Evolutionary conservation across 75 land plant species (phyloP).

Genomic region (Ceratopteris richardii): DNA sequence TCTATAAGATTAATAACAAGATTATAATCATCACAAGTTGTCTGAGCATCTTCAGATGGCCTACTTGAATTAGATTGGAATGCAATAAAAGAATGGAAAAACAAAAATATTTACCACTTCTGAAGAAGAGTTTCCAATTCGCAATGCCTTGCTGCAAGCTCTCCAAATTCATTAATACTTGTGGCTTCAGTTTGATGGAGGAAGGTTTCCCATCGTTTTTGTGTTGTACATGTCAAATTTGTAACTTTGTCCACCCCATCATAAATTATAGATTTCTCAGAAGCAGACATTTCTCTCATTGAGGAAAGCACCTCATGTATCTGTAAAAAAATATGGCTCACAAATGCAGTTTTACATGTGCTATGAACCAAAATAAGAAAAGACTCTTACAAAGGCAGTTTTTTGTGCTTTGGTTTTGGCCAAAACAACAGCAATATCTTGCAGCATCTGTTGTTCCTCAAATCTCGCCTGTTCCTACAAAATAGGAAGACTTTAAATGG

Average conservation of each 20-base stretch:
- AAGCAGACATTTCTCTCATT: slow-evolving; percentile 10
- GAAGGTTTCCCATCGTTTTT: neutral
- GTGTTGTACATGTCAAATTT: slow-evolving; percentile 8
- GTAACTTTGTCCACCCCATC: slow-evolving; percentile 11
- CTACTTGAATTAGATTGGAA: too few relatives aligned
- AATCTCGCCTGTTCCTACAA: slow-evolving; percentile 21
- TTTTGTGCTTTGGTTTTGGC: slow-evolving; percentile 13
- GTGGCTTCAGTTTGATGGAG: neutral
- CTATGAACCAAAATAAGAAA: too few relatives aligned
- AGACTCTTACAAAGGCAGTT: slow-evolving; percentile 12
- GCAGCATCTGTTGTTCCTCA: slow-evolving; percentile 19
- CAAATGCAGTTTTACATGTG: too few relatives aligned
- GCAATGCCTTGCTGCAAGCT: slow-evolving; percentile 56
- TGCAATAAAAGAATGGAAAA: too few relatives aligned
- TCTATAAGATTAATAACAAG: too few relatives aligned
- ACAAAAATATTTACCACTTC: slow-evolving; percentile 36
- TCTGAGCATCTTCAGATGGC: too few relatives aligned
- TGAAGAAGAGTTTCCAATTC: slow-evolving; percentile 54
- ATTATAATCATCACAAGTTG: too few relatives aligned
- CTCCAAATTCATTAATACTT: neutral
- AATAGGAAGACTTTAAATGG: neutral
- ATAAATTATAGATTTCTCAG: slow-evolving; percentile 11
- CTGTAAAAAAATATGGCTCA: slow-evolving; percentile 4
- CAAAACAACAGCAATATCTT: slow-evolving; percentile 17
- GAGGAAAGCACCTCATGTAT: slow-evolving; percentile 6